Evolutionary conservation across 2,329 filamentous ascomycete species (phyloP).

Genomic region (Proliferodiscus dingleyae): DNA sequence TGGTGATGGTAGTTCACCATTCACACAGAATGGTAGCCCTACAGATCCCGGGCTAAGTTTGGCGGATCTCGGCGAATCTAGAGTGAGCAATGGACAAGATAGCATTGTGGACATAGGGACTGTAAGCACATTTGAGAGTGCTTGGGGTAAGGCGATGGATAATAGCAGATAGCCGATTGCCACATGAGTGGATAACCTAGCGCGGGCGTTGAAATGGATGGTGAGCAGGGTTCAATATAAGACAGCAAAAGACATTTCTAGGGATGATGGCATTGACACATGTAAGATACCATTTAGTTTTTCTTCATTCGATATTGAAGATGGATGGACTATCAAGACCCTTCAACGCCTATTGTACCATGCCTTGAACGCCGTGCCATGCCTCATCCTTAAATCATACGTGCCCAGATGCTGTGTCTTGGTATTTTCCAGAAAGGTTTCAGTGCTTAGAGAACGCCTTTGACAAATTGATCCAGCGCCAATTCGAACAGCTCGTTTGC

Average conservation of each 20-base stretch:
- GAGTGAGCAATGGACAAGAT: conserved; percentile 34
- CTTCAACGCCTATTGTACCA: conserved; percentile 21
- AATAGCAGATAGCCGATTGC: conserved; percentile 22
- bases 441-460: conserved; percentile 47
- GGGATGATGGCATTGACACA: conserved; percentile 4
- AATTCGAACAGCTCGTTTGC: conserved; percentile 68
- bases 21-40: conserved; percentile 15
- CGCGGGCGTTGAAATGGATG: conserved; percentile 6
- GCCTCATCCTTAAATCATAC: neutral
- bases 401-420: too few relatives aligned
- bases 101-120: conserved; percentile 51
- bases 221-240: too few relatives aligned
- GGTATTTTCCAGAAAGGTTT: neutral
- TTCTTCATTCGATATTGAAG: conserved; percentile 8
- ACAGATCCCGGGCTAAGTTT: conserved; percentile 16
- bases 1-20: conserved; percentile 15
- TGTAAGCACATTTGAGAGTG: conserved; percentile 55
- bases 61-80: conserved; percentile 13
- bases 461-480: conserved; percentile 72
- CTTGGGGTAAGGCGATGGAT: conserved; percentile 62
- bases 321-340: conserved; percentile 3
- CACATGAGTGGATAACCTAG: conserved; percentile 6
- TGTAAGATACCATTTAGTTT: conserved; percentile 21
- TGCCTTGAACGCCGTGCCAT: conserved; percentile 17
- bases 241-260: neutral